These are phyloP conservation scores for Rhododendron molle DNA, from an alignment of 148 eudicot species.

Conservation along the genomic window DNA sequence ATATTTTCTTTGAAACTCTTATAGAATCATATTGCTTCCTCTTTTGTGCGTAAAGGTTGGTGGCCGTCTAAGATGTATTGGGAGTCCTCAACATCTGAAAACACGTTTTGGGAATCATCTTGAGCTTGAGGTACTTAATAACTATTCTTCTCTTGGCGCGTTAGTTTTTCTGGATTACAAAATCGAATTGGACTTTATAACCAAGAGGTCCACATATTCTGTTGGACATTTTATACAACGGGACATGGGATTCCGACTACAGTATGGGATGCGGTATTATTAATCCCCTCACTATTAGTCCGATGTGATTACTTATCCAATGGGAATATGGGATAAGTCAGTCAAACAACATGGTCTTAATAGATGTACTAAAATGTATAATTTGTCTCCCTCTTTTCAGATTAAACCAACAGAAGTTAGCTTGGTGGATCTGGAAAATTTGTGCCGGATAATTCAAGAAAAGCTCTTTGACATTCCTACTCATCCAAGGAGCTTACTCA, in stretches of 20 bases:
- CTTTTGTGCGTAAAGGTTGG: conserved; percentile 54
- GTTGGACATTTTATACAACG: not conserved
- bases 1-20: not conserved
- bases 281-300: not conserved
- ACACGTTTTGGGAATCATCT: conserved; percentile 97
- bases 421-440: conserved; percentile 53
- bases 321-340: not conserved
- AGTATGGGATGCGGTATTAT: not conserved
- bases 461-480: conserved; percentile 59
- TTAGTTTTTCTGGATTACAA: not conserved
- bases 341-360: not conserved
- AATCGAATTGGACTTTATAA: not conserved
- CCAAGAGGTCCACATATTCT: not conserved
- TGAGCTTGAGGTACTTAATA: conserved; percentile 73
- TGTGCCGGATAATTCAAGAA: conserved; percentile 68
- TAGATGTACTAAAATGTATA: not conserved
- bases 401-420: conserved; percentile 87
- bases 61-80: conserved; percentile 84
- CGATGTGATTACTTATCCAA: not conserved
- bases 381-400: conserved; percentile 30
- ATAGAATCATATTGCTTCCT: not conserved
- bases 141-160: not conserved
- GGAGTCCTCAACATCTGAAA: conserved; percentile 97
- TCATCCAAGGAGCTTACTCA: conserved; percentile 62
- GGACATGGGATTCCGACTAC: not conserved